Evolutionary conservation across 805 yeast genomes (phyloP).

Genomic region (Lachancea meyersii): DNA sequence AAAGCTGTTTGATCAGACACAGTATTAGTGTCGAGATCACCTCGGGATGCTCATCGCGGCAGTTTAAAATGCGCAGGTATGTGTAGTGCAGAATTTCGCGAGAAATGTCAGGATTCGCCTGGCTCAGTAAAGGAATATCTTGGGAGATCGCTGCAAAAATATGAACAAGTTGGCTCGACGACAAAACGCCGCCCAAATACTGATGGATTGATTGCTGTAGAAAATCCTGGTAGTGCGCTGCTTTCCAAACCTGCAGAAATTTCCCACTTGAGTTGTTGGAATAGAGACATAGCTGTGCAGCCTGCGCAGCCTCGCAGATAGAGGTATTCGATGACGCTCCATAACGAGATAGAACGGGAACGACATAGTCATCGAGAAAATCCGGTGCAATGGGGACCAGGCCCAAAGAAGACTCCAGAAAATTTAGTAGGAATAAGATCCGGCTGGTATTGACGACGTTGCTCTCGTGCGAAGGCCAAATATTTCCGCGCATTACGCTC

Average conservation of each 20-base stretch:
- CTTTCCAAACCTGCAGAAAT: slow-evolving; percentile 16
- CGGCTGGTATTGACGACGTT: slow-evolving; percentile 21
- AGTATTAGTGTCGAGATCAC: slow-evolving; percentile 14
- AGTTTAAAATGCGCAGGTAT: slow-evolving; percentile 17
- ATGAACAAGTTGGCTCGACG: slow-evolving; percentile 18
- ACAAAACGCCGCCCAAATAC: slow-evolving; percentile 11
- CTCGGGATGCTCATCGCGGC: slow-evolving; percentile 6
- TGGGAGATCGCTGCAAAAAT: slow-evolving; percentile 17
- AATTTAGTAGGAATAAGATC: slow-evolving; percentile 21
- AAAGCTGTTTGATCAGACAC: slow-evolving; percentile 22
- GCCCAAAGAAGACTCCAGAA: slow-evolving; percentile 18
- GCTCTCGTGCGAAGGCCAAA: slow-evolving; percentile 7
- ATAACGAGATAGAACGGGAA: slow-evolving; percentile 13
- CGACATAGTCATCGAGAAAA: slow-evolving; percentile 10
- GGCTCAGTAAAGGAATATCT: slow-evolving; percentile 10
- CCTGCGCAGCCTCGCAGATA: slow-evolving; percentile 23
- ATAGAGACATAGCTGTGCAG: slow-evolving; percentile 18
- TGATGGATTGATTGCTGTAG: slow-evolving; percentile 15
- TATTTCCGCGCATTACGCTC: slow-evolving; percentile 14
- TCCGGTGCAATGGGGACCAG: background rate
- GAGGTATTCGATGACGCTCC: slow-evolving; percentile 10
- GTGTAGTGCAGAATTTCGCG: slow-evolving; percentile 19
- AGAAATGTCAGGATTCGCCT: slow-evolving; percentile 14
- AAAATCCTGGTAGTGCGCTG: slow-evolving; percentile 13
- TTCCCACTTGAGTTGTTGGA: slow-evolving; percentile 5